Evolutionary conservation across 2,329 filamentous ascomycete species (phyloP).

Genomic region (Ophioceras dolichostomum): DNA sequence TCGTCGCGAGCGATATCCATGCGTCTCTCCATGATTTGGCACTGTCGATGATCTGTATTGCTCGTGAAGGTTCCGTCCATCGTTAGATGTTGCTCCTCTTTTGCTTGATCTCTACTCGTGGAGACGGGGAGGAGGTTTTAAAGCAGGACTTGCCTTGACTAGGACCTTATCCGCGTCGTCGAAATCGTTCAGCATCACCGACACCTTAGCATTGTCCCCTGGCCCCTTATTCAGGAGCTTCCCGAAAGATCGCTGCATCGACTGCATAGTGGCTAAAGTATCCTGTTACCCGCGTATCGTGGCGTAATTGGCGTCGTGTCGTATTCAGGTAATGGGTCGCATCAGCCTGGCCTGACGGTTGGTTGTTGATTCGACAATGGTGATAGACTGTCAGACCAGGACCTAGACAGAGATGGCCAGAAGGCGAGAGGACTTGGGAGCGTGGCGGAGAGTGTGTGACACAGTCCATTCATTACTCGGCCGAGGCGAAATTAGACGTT

Average conservation of each 20-base stretch:
- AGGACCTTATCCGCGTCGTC: conserved; percentile 68
- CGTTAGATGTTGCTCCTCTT: too few relatives aligned
- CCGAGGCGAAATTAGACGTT: too few relatives aligned
- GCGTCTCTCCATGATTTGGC: conserved; percentile 66
- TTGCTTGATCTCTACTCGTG: not conserved
- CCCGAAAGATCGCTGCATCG: conserved; percentile 63
- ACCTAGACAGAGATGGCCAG: too few relatives aligned
- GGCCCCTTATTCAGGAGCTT: conserved; percentile 55
- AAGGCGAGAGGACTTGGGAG: too few relatives aligned
- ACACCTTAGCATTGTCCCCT: conserved; percentile 66
- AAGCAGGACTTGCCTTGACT: conserved; percentile 47
- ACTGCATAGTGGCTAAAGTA: conserved; percentile 52
- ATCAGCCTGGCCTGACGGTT: too few relatives aligned
- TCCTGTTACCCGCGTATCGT: too few relatives aligned
- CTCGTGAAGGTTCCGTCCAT: not conserved
- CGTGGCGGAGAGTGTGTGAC: too few relatives aligned
- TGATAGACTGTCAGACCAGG: too few relatives aligned
- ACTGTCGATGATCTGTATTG: conserved; percentile 56
- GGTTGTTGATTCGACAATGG: too few relatives aligned
- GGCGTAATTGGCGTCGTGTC: too few relatives aligned
- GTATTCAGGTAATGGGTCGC: too few relatives aligned
- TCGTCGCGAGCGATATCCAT: conserved; percentile 60
- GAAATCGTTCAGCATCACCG: conserved; percentile 64
- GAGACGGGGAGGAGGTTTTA: conserved; percentile 2
- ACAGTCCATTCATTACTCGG: too few relatives aligned